These are phyloP conservation scores for Penicilliopsis zonata DNA, from an alignment of 495 filamentous ascomycete species.

Conservation along the genomic window DNA sequence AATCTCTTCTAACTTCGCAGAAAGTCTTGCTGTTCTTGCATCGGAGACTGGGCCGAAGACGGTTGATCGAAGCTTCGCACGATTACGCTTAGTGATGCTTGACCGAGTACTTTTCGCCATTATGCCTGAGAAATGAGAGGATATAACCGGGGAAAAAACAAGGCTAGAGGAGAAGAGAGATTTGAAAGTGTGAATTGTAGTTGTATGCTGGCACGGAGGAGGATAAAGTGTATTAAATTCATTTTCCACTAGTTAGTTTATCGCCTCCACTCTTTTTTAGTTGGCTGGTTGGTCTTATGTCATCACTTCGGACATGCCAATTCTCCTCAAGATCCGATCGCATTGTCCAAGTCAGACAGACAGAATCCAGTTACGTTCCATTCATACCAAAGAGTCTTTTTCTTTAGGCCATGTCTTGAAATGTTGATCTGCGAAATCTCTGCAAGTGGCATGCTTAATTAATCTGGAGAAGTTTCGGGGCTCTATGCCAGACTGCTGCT, in stretches of 20 bases:
- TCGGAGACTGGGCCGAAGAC: constrained; percentile 70
- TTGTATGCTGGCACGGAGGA: neutral
- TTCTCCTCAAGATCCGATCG: constrained; percentile 11
- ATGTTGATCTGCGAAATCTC: constrained; percentile 10
- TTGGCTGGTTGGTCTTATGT: constrained; percentile 22
- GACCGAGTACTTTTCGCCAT: constrained; percentile 82
- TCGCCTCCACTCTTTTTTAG: constrained; percentile 9
- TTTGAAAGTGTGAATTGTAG: constrained; percentile 2
- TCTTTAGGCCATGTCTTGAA: too few species aligned
- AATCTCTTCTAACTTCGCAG: constrained; percentile 66
- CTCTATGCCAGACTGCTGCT: neutral
- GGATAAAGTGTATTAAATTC: neutral
- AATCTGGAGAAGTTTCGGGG: constrained; percentile 1
- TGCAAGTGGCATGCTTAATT: constrained; percentile 8
- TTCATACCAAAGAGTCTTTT: too few species aligned
- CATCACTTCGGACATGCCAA: constrained; percentile 19
- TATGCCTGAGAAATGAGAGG: constrained; percentile 8
- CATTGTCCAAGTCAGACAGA: too few species aligned
- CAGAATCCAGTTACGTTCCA: too few species aligned
- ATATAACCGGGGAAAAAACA: neutral
- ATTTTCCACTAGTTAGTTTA: constrained; percentile 5
- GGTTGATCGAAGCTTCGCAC: constrained; percentile 56
- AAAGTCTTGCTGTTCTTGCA: constrained; percentile 65
- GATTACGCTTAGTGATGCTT: constrained; percentile 66
- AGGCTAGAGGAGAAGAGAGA: neutral